Evolutionary conservation across 768 basidiomycete species (phyloP), one percentile per base, ranked within the genome.

Genomic region (Infundibulicybe gibba): DNA sequence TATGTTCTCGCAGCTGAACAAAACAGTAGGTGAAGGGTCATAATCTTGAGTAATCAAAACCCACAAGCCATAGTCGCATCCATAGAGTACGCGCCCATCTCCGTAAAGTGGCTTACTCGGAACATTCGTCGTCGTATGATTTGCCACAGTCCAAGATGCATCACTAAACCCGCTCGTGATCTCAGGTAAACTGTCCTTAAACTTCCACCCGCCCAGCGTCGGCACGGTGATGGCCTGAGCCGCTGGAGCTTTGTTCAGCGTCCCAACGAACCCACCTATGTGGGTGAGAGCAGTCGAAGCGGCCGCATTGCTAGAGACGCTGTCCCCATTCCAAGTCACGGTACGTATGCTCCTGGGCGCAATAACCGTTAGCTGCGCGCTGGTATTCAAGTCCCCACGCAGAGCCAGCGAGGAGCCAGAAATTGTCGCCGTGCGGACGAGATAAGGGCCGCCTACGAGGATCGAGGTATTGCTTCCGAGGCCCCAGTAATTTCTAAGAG

Each of bases 21-120:
- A 39, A 15, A 14, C 31, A 38, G n/a, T 15, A 20, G 2, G 20
- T 30, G 33, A 17, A 44, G 16, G 37, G 31, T 31, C 32, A 45
- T 13, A 25, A 20, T 19, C 35, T 19, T 15, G 32, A 38, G 49
- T 10, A 33, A 37, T 34, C 25, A 15, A 13, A n/a, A 63, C 84
- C 62, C 49, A 90, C 88, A 83, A 93, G 48, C 81, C 86, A 61
- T 93, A 93, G 63, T 92, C 90, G 57, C 89, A 91, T 1, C 87
- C 89, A 62, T 89, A 91, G 21, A 93, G 65, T n/a, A 90, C 68
- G 32, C 85, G 70, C 1, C 86, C 87, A 51, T 89, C 85, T 1
- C 87, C 87, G 51, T 85, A 87, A 50, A 76, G 68, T 3, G 85
- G 85, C 55, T 81, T 80, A 41, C 71, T 70, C 2, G 86, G 84